A percentile compares a stretch with the other conserved stretches of the same genome.
These are phyloP conservation scores for Mycena olivaceomarginata DNA, from an alignment of 768 basidiomycete genomes.

Conservation along the genomic window DNA sequence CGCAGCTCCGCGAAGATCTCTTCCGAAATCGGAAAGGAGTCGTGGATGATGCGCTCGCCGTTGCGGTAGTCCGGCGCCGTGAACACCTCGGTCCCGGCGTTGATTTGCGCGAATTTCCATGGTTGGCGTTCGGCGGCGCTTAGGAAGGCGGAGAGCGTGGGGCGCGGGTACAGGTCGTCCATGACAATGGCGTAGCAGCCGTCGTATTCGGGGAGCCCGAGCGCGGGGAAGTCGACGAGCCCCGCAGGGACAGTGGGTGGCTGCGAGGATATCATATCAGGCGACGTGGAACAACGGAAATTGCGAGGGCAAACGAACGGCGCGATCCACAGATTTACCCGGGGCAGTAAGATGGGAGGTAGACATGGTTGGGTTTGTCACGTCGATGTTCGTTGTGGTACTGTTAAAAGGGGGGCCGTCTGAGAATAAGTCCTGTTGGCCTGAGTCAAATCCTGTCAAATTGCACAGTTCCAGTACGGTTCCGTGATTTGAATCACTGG, in stretches of 20 bases:
- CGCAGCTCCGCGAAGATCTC: conserved; percentile 34
- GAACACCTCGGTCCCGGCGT: conserved; percentile 29
- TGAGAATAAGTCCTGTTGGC: too few relatives aligned
- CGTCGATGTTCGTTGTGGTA: neutral
- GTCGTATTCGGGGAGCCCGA: conserved; percentile 29
- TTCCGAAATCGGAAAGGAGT: conserved; percentile 33
- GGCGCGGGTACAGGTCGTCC: conserved; percentile 25
- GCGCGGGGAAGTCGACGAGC: conserved; percentile 32
- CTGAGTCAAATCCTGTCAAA: too few relatives aligned
- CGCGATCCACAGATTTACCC: too few relatives aligned
- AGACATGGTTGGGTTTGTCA: neutral
- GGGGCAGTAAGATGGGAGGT: too few relatives aligned
- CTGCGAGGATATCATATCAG: neutral
- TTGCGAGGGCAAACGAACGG: neutral
- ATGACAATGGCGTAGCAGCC: conserved; percentile 42
- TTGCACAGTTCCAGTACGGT: too few relatives aligned
- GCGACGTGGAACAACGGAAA: neutral
- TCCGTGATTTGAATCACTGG: too few relatives aligned
- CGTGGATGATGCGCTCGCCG: conserved; percentile 41
- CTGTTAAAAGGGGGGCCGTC: too few relatives aligned
- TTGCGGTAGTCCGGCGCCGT: conserved; percentile 37
- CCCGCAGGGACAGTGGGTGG: conserved; percentile 17
- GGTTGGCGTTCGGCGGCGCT: conserved; percentile 23
- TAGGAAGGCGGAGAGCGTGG: conserved; percentile 24
- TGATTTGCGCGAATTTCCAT: conserved; percentile 39